Evolutionary conservation across 2,329 filamentous ascomycete genomes (phyloP), one percentile per base, ranked within the genome.

Genomic region (Exophiala phaeomuriformis): DNA sequence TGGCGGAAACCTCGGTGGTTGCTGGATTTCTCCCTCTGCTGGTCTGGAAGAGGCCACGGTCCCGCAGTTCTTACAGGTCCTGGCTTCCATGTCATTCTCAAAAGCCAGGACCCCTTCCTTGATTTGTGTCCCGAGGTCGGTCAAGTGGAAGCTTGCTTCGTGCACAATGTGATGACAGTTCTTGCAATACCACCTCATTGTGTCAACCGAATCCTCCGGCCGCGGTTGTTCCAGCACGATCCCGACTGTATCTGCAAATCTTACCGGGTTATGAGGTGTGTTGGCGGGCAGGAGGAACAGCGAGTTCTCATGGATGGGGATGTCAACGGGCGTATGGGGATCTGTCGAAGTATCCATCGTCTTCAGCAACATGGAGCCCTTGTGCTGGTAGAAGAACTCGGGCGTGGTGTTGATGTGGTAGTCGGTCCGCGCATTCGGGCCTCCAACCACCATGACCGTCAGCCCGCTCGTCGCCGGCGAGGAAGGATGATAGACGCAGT

Each of bases 361-460:
- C 69, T 94, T 95, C 63, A 98, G 85, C 53, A 93, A 77, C 91
- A 97, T 96, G 61, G 85, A 84, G 61, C 93, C 93, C 65, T 84
- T 84, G 79, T 95, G 83, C 72, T 97, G 91, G 78, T 93, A 97
- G 82, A 97, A 98, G 85, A 90, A 97, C 71, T 97, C 93, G 8
- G 93, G 84, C 0, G 91, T 97, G 64, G 83, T 77, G 77, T 97
- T 97, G 80, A 97, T 91, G 78, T 97, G 93, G 77, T 96, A 98
- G 77, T 97, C 93, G 52, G 90, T 96, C 60, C 93, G 84, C 57
- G 88, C 88, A 71, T 97, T 97, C 65, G 93, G 93, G 8, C 93
- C 93, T 68, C 93, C 93, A 58, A 98, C 90, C 64, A 95, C 90
- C 86, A 75, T 75, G 59, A 90, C 90, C 66, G 96, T 97, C 69